Conservation (phyloP, 495 filamentous ascomycete genomes). For the Trichoderma gamsii region DNA sequence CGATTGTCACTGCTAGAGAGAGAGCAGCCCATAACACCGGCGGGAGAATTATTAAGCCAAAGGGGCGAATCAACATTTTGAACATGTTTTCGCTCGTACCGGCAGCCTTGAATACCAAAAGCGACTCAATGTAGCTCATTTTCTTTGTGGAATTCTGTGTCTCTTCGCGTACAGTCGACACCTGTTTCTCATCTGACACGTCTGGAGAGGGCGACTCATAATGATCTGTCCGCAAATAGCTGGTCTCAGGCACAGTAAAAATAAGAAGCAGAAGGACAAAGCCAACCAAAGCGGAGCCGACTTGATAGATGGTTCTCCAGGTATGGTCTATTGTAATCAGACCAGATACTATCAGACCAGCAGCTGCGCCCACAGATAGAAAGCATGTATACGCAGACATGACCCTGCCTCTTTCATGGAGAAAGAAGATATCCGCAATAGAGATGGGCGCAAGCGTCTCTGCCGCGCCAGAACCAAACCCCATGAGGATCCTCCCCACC, state of each 20-base stretch:
- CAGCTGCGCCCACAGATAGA: slow-evolving; percentile 38
- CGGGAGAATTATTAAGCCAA: slow-evolving; percentile 42
- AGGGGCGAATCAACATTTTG: slow-evolving; percentile 42
- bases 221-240: slow-evolving; percentile 28
- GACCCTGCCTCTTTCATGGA: slow-evolving; percentile 50
- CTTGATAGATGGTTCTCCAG: slow-evolving; percentile 49
- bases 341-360: slow-evolving; percentile 45
- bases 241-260: slow-evolving; percentile 51
- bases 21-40: slow-evolving; percentile 47
- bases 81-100: slow-evolving; percentile 41
- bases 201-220: not conserved
- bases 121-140: slow-evolving; percentile 29
- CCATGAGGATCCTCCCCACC: slow-evolving; percentile 43
- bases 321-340: slow-evolving; percentile 43
- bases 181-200: not conserved
- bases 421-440: slow-evolving; percentile 52
- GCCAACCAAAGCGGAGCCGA: slow-evolving; percentile 41
- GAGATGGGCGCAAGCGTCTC: slow-evolving; percentile 48
- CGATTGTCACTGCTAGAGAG: slow-evolving; percentile 45
- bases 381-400: slow-evolving; percentile 46
- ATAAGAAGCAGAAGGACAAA: slow-evolving; percentile 38
- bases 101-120: slow-evolving; percentile 33
- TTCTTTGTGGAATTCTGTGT: slow-evolving; percentile 16
- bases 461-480: slow-evolving; percentile 46
- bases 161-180: slow-evolving; percentile 5